These are phyloP conservation scores for Podaxis carcinomalis DNA, from an alignment of 768 basidiomycete species.

Conservation along the genomic window DNA sequence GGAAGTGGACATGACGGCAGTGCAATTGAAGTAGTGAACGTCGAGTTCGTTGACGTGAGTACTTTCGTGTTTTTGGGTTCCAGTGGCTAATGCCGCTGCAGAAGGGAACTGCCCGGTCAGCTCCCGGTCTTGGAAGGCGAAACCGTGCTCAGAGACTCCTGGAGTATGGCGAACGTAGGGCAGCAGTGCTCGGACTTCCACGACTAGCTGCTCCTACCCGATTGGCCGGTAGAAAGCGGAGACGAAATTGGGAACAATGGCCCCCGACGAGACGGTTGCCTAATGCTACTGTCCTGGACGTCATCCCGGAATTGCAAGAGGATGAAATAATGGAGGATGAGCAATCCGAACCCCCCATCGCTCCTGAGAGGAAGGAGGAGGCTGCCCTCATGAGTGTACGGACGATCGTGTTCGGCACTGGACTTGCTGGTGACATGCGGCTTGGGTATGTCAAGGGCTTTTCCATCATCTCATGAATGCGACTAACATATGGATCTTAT, in stretches of 20 bases:
- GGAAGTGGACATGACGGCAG: conserved; percentile 78
- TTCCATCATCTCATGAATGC: not conserved
- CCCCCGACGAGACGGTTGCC: conserved; percentile 28
- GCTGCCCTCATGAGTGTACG: conserved; percentile 37
- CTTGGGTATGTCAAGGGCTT: conserved; percentile 36
- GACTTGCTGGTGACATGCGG: conserved; percentile 31
- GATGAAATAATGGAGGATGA: conserved; percentile 24
- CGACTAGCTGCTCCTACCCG: conserved; percentile 22
- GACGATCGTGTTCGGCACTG: conserved; percentile 46
- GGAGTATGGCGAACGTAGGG: conserved; percentile 63
- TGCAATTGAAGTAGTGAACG: conserved; percentile 66
- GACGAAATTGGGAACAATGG: conserved; percentile 28
- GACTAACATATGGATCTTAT: not conserved
- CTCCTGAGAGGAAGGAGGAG: conserved; percentile 32
- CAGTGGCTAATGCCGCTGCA: conserved; percentile 19
- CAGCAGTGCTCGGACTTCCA: conserved; percentile 36
- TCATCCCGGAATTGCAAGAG: conserved; percentile 33
- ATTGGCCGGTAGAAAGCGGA: conserved; percentile 39
- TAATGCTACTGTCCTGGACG: conserved; percentile 37
- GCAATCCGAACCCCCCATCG: conserved; percentile 16
- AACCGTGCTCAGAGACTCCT: conserved; percentile 64
- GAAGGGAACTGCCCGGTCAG: conserved; percentile 47
- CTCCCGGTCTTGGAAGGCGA: conserved; percentile 49
- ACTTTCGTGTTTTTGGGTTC: conserved; percentile 7
- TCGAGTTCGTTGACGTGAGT: conserved; percentile 61